These are phyloP conservation scores for Chlamydomonas sp. DNA, from an alignment of 139 green algal species.

Conservation along the genomic window DNA sequence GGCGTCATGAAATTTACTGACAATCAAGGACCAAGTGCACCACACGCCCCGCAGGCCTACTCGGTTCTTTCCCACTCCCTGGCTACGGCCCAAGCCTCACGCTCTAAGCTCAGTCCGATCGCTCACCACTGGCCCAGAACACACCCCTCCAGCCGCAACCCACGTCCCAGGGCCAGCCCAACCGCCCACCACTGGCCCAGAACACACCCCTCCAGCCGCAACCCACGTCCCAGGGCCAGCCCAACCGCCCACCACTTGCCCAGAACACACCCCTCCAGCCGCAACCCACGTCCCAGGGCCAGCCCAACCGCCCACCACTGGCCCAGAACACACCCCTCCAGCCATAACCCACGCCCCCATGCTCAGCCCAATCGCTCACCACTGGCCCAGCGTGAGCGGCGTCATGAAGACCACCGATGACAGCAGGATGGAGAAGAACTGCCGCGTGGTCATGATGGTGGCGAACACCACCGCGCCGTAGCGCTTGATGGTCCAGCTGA, in stretches of 20 bases:
- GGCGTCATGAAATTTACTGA: too few relatives aligned
- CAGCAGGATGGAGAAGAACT: conserved; percentile 92
- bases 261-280: too few relatives aligned
- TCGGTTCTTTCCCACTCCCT: too few relatives aligned
- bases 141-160: too few relatives aligned
- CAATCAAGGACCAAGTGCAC: too few relatives aligned
- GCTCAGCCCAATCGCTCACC: conserved; percentile 46
- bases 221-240: too few relatives aligned
- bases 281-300: neutral
- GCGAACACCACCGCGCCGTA: conserved; percentile 93
- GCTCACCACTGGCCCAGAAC: too few relatives aligned
- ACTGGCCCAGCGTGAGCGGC: conserved; percentile 75
- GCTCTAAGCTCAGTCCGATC: too few relatives aligned
- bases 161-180: neutral
- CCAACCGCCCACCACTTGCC: too few relatives aligned
- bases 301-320: neutral
- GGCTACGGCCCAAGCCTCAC: too few relatives aligned
- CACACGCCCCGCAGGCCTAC: too few relatives aligned
- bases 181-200: too few relatives aligned
- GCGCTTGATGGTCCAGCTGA: conserved; percentile 90
- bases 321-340: conserved; percentile 17
- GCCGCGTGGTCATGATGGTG: conserved; percentile 93
- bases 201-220: neutral
- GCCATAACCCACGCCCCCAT: neutral
- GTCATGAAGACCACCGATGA: conserved; percentile 84